Base-by-base conservation (phyloP, 1,284 basidiomycete species). In the Cryptococcus depauperatus region DNA sequence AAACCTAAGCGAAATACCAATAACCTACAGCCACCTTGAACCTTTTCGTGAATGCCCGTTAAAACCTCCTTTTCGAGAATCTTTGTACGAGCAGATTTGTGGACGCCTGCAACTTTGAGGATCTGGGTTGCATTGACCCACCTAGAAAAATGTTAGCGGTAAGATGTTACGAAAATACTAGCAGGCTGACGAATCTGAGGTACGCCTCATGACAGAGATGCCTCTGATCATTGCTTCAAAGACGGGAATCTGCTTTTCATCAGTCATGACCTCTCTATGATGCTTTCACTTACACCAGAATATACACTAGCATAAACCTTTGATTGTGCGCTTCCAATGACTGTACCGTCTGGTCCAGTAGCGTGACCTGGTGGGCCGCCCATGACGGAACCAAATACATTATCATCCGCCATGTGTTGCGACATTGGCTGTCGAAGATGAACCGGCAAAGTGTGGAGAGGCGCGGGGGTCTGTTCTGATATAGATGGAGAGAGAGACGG, bases 31-130 rank as follows among this genome's bases (percentile, higher is more conserved):
- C 95, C 95, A 39, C 95, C 95, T 69, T 99, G 95, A 10, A 99
- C 90, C 70, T 98, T 98, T 72, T 99, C 93, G 70, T 98, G 92
- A 70, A 89, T 84, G 42, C 92, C 92, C 37, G 85, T 85, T 33
- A 92, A 78, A 52, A 99, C 88, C 74, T 98, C 93, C 70, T 93
- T 95, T 75, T 98, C 95, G 29, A 98, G 77, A 48, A 97, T 96
- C 78, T 96, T 96, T 19, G 93, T 97, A 35, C 95, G 79, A 32
- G 85, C 80, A 3, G 90, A 91, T 73, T 99, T 99, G 72, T 95
- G 90, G 50, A 98, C 85, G 34, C 95, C 95, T 7, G 95, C 95
- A 34, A 98, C 92, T 73, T 99, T 99, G 62, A 98, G 81, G 54
- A 99, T 96, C 72, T 98, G 95, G 5, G 95, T 98, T 55, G 93